These are phyloP conservation scores for Calonectria pteridis DNA, from an alignment of 2,329 filamentous ascomycete genomes.

Conservation along the genomic window DNA sequence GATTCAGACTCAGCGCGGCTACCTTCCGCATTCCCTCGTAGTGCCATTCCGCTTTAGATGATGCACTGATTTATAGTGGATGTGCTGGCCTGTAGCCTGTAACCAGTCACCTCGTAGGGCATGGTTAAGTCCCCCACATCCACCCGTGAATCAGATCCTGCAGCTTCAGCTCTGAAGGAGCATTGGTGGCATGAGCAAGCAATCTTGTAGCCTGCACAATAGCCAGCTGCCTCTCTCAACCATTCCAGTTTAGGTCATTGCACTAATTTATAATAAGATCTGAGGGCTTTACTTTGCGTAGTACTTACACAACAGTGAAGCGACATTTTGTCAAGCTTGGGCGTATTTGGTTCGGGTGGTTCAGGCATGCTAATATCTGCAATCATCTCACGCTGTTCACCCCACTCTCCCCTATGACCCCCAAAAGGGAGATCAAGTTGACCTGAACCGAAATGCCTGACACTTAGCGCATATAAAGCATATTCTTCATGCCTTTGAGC, in stretches of 20 bases:
- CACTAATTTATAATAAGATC: background rate
- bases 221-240: background rate
- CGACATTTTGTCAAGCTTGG: background rate
- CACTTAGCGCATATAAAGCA: background rate
- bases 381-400: background rate
- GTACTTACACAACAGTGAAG: background rate
- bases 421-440: background rate
- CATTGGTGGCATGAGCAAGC: no score
- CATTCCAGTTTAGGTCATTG: background rate
- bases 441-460: background rate
- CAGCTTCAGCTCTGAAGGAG: no score
- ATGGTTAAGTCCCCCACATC: no score
- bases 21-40: background rate
- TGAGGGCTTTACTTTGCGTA: background rate
- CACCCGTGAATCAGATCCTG: no score
- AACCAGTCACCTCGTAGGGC: no score
- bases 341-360: background rate
- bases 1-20: background rate
- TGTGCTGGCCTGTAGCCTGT: no score
- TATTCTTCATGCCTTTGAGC: background rate
- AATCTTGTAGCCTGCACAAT: no score
- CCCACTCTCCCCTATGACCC: constrained; percentile 4
- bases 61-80: background rate
- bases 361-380: background rate
- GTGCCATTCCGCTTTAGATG: background rate